Evolutionary conservation across 805 yeast species (phyloP), one percentile per base, ranked within the genome.

Genomic region (Nakazawaea laoshanensis): DNA sequence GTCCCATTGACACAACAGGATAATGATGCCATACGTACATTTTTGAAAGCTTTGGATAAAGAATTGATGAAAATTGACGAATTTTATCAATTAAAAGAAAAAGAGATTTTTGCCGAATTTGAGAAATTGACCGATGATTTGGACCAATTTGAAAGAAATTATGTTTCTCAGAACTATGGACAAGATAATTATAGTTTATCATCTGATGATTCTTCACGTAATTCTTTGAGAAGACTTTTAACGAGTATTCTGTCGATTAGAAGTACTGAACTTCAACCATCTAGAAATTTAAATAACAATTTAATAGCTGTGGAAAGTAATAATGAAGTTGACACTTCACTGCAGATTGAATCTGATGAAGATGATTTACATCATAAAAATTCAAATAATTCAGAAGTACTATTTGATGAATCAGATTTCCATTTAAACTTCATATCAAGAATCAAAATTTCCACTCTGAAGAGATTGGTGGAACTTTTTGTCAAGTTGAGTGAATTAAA

Each of bases 401-500:
- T 52, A 17, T 49, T 53, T 21, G 63, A 58, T 21, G 64, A 53
- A 11, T 61, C 53, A 15, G 65, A 57, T 38, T 54, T 57, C 44
- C 48, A 50, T 24, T 35, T 59, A 20, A 48, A 61, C 18, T 53
- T 60, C 36, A 44, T 73, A 17, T 60, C 69, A 3, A 84, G 77
- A 40, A 53, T 65, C 38, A 62, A 65, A 39, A 73, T 81, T 39
- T 76, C 83, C 7, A 63, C 83, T 42, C 81, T 77, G 55, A 77
- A 77, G 47, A 62, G 87, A 38, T 53, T 80, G 7, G 65, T 76
- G 27, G 69, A 78, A 3, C 57, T 76, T 26, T 89, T 75, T 59
- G 89, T 89, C 3, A 61, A 72, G 13, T 60, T 87, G 14, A 79
- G 88, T 6, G 97, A 89, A 55, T 65, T 89, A 43, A 76, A 81